phyloP scores from a whole-genome alignment of 2,329 filamentous ascomycete species.

The Calonectria hawksworthii region DNA sequence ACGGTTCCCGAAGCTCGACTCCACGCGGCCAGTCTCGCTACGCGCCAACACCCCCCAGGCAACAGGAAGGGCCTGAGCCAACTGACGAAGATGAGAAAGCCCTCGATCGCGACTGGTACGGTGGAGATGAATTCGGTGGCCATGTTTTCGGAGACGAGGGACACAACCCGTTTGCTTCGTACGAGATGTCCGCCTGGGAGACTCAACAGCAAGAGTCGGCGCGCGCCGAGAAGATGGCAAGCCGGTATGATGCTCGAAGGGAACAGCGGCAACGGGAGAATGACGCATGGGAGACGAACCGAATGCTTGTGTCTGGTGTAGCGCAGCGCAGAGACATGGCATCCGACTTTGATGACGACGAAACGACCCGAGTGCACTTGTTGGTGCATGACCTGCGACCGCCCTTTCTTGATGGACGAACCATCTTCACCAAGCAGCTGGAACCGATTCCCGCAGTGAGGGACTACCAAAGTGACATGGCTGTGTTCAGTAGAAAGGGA shows the following conservation, averaged over 20 bases:
- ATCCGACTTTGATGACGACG: conserved; percentile 91
- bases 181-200: conserved; percentile 81
- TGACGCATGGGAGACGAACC: conserved; percentile 98
- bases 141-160: conserved; percentile 91
- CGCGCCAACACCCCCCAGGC: conserved; percentile 57
- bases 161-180: conserved; percentile 91
- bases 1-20: conserved; percentile 52
- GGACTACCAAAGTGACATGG: conserved; percentile 98
- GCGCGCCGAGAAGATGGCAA: conserved; percentile 84
- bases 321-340: conserved; percentile 89
- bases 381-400: conserved; percentile 94
- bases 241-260: conserved; percentile 76
- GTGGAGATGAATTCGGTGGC: conserved; percentile 83
- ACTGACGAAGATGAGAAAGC: conserved; percentile 79
- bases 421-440: conserved; percentile 96
- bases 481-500: conserved; percentile 95
- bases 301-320: conserved; percentile 96
- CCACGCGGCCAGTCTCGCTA: conserved; percentile 53
- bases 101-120: conserved; percentile 94
- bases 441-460: conserved; percentile 94
- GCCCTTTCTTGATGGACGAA: conserved; percentile 94
- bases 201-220: conserved; percentile 83
- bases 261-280: conserved; percentile 93
- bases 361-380: conserved; percentile 89
- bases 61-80: conserved; percentile 69